Base-by-base conservation (phyloP, 352 stramenopile genomes). In the Pythium dissotocum region DNA sequence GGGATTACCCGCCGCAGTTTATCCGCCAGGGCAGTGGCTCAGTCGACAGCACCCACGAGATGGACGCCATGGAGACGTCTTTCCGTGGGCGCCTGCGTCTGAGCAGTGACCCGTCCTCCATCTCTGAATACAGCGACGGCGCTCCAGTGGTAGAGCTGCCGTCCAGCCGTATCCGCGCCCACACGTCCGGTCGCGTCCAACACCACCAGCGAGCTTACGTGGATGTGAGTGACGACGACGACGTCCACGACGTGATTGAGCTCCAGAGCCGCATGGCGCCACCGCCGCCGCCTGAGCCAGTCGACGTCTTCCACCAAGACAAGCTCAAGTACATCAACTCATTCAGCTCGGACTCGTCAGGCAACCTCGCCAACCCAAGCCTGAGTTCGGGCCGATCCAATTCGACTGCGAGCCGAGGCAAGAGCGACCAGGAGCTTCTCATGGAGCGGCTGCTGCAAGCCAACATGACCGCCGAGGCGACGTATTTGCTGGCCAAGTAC, bases 401-500 rank as follows among this genome's bases (percentile, higher is more conserved):
- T 40, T 35, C 40, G 24, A 55, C n/a, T 38, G 61, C 6, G 66
- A 55, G 33, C 26, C 64, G 36, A 57, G 62, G 60, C 16, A 74
- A 62, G 30, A 76, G 55, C 36, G 71, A 82, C 48, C 70, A 78
- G 21, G 72, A 88, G 44, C 75, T 77, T 48, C 65, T 90, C 46
- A 85, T 88, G 77, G 73, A 88, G 62, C 73, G 82, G 21, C 72
- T 90, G 42, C 72, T 85, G 67, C 80, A 90, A 63, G 83, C 83
- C 67, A 90, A 88, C 67, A 80, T 85, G 72, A 70, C 80, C 4
- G 82, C 82, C 24, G 82, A 90, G 58, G 80, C 77, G 16, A 89
- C 82, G 65, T 90, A 90, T 57, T 72, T 88, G 54, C 84, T 89
- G 75, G 71, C 82, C 70, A 88, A 90, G 79, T 85, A 89, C 76